A percentile compares a stretch with the other conserved stretches of the same genome.
phyloP scores from a whole-genome alignment of 2,329 filamentous ascomycete species.

The Ophiostoma quercus region DNA sequence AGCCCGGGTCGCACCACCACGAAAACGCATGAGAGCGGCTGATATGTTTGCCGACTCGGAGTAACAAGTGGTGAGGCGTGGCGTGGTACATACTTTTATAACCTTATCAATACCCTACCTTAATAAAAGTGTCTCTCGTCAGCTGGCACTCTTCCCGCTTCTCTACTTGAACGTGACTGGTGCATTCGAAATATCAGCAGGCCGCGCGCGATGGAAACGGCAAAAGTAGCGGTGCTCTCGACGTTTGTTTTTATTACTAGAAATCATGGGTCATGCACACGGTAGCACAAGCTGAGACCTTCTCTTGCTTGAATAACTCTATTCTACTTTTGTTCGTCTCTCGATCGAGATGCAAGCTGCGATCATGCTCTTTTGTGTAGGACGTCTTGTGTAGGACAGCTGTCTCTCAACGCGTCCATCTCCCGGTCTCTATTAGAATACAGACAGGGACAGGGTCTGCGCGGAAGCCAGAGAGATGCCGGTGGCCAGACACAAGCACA shows the following conservation, averaged over 20 bases:
- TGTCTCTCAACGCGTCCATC: background rate
- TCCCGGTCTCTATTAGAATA: background rate
- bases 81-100: background rate
- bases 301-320: background rate
- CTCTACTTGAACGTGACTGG: background rate
- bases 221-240: background rate
- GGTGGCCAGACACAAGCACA: background rate
- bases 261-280: background rate
- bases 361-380: constrained; percentile 7
- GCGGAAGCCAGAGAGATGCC: background rate
- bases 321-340: background rate
- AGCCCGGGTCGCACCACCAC: background rate
- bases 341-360: constrained; percentile 5
- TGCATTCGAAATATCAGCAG: background rate
- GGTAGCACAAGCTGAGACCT: background rate
- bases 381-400: background rate
- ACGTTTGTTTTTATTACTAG: too few species aligned
- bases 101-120: too few species aligned
- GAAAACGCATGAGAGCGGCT: constrained; percentile 67
- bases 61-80: background rate
- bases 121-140: background rate
- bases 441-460: background rate
- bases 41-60: constrained; percentile 73
- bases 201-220: background rate
- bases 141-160: background rate